Evolutionary conservation across 108 stramenopile genomes (phyloP).

Genomic region (Pseudonitzschia multistriata): DNA sequence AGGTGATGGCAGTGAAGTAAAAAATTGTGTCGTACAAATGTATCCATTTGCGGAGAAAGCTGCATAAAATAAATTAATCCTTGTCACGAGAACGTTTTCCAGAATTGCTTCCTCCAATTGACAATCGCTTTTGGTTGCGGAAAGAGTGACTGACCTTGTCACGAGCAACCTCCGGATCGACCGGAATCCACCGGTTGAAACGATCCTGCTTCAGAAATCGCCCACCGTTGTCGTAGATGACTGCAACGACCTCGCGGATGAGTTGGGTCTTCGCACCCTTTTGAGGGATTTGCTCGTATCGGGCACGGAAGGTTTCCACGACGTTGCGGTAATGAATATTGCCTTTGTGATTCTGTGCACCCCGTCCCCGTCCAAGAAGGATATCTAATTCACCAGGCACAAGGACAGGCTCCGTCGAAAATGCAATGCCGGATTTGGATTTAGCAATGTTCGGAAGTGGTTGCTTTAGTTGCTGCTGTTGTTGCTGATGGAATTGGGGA

Average conservation of each 20-base stretch:
- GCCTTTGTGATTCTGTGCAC: slow-evolving; percentile 23
- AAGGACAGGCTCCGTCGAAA: slow-evolving; percentile 8
- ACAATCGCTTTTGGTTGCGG: slow-evolving; percentile 28
- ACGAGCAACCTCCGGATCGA: slow-evolving; percentile 32
- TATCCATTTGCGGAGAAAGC: no score
- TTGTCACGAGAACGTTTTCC: slow-evolving; percentile 11
- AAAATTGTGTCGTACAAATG: no score
- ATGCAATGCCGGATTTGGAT: not conserved
- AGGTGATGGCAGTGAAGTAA: no score
- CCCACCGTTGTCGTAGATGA: slow-evolving; percentile 25
- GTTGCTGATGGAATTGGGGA: not conserved
- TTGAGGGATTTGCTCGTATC: slow-evolving; percentile 19
- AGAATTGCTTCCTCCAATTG: not conserved
- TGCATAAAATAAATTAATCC: not conserved
- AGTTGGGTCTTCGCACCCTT: slow-evolving; percentile 34
- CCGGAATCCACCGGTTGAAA: slow-evolving; percentile 25
- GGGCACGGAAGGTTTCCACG: slow-evolving; percentile 23
- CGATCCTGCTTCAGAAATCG: slow-evolving; percentile 35
- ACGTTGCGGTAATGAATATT: slow-evolving; percentile 28
- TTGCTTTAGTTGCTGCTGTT: not conserved
- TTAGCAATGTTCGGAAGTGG: not conserved
- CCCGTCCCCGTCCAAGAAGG: slow-evolving; percentile 22
- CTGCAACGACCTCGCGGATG: slow-evolving; percentile 29
- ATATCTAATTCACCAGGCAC: slow-evolving; percentile 18
- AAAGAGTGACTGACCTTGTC: slow-evolving; percentile 37